phyloP scores from a whole-genome alignment of 2,329 filamentous ascomycete genomes.

The Ophiostoma sp. region DNA sequence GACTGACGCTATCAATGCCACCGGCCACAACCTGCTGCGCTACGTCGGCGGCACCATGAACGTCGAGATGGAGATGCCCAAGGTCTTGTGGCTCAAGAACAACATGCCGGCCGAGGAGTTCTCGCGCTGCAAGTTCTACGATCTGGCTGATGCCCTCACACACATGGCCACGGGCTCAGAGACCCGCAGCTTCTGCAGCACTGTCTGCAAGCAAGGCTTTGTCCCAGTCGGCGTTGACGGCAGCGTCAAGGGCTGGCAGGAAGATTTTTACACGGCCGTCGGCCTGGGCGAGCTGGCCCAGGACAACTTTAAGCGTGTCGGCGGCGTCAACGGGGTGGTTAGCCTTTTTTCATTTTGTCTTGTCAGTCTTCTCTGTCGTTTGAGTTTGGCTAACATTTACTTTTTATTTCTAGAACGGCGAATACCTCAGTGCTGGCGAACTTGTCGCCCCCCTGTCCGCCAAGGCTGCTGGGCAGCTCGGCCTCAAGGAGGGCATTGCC shows the following conservation, averaged over 20 bases:
- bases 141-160: constrained; percentile 85
- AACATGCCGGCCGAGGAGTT: constrained; percentile 93
- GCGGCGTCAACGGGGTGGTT: constrained; percentile 91
- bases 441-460: constrained; percentile 79
- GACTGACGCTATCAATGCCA: constrained; percentile 88
- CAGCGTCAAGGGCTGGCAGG: constrained; percentile 96
- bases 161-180: constrained; percentile 91
- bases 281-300: constrained; percentile 78
- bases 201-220: constrained; percentile 95
- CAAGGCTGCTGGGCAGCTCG: constrained; percentile 75
- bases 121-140: constrained; percentile 92
- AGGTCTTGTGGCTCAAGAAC: constrained; percentile 97
- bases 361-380: too few relatives aligned
- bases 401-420: constrained; percentile 64
- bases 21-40: constrained; percentile 83
- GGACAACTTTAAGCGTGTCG: constrained; percentile 87
- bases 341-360: constrained; percentile 46
- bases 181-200: constrained; percentile 88
- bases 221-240: constrained; percentile 96
- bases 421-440: constrained; percentile 87
- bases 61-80: constrained; percentile 99
- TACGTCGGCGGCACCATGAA: constrained; percentile 99
- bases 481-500: constrained; percentile 78
- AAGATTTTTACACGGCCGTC: constrained; percentile 83
- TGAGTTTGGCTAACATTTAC: constrained; percentile 13